Evolutionary conservation across 1,284 basidiomycete genomes (phyloP).

Genomic region (Cryptococcus sp.): DNA sequence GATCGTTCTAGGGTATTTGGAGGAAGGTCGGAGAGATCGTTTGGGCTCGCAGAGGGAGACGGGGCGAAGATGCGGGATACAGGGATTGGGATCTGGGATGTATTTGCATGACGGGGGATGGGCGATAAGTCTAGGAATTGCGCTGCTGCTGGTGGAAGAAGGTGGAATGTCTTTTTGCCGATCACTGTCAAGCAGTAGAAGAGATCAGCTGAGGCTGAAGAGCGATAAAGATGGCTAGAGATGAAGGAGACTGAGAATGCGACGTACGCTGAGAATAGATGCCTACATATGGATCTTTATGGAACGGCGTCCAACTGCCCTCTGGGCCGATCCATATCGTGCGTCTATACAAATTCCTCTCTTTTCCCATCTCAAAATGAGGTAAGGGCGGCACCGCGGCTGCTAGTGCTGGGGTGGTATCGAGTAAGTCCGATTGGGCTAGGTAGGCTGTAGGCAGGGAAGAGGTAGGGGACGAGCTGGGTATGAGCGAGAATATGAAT

Average conservation of each 20-base stretch:
- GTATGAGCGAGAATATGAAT: slow-evolving; percentile 42
- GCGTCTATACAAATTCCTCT: slow-evolving; percentile 35
- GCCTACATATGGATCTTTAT: slow-evolving; percentile 46
- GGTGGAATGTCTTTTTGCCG: slow-evolving; percentile 43
- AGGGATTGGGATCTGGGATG: slow-evolving; percentile 39
- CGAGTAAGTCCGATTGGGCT: slow-evolving; percentile 45
- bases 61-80: slow-evolving; percentile 24
- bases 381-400: slow-evolving; percentile 28
- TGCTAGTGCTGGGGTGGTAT: slow-evolving; percentile 19
- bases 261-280: slow-evolving; percentile 45
- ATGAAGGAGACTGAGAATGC: neutral
- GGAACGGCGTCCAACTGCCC: slow-evolving; percentile 46
- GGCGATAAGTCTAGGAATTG: slow-evolving; percentile 25
- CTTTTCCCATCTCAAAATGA: slow-evolving; percentile 31
- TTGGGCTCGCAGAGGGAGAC: neutral
- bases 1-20: slow-evolving; percentile 13
- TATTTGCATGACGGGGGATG: slow-evolving; percentile 32
- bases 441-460: slow-evolving; percentile 43
- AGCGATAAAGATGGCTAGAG: neutral
- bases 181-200: slow-evolving; percentile 21
- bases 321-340: slow-evolving; percentile 48
- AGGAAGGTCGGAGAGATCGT: slow-evolving; percentile 19
- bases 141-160: slow-evolving; percentile 35
- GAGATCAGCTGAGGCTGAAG: neutral
- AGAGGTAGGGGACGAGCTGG: slow-evolving; percentile 24